Evolutionary conservation across 2,329 filamentous ascomycete species (phyloP).

Genomic region (Paecilomyces formosus): DNA sequence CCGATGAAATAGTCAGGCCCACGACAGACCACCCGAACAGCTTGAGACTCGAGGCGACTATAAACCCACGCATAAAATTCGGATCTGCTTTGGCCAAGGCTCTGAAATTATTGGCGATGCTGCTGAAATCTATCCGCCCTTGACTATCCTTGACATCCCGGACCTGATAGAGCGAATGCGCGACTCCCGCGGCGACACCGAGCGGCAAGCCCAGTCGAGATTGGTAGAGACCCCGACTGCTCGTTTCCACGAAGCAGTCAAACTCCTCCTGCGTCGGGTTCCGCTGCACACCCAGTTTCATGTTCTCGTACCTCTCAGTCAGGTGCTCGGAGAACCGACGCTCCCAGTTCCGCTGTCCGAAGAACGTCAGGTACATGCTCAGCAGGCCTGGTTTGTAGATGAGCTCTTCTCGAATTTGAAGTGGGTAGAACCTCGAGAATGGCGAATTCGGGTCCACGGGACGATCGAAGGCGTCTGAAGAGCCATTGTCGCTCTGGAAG

Average conservation of each 20-base stretch:
- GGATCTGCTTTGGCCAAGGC: constrained; percentile 4
- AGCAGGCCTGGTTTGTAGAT: constrained; percentile 17
- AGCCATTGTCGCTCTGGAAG: not conserved
- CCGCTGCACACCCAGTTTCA: constrained; percentile 16
- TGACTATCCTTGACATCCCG: not conserved
- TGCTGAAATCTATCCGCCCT: not conserved
- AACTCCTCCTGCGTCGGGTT: constrained; percentile 25
- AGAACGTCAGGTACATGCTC: constrained; percentile 20
- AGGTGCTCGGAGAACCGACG: constrained; percentile 2
- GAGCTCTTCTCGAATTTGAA: constrained; percentile 17
- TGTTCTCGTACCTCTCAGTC: constrained; percentile 13
- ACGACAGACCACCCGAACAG: constrained; percentile 9
- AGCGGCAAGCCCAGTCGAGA: constrained; percentile 13
- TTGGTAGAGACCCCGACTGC: constrained; percentile 14
- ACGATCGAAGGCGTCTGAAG: not conserved
- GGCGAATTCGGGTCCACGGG: constrained; percentile 2
- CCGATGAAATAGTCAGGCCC: constrained; percentile 2
- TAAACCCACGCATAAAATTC: not conserved
- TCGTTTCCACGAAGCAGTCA: constrained; percentile 20
- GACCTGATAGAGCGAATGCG: constrained; percentile 5
- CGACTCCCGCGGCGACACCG: constrained; percentile 6
- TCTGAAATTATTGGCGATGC: constrained; percentile 4
- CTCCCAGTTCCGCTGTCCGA: constrained; percentile 14
- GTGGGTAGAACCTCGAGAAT: constrained; percentile 9
- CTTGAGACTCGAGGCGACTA: constrained; percentile 5